Percentiles rank a stretch among this genome's conserved stretches.
Conservation (phyloP, 208 protist species). For the Novymonas esmeraldas region DNA sequence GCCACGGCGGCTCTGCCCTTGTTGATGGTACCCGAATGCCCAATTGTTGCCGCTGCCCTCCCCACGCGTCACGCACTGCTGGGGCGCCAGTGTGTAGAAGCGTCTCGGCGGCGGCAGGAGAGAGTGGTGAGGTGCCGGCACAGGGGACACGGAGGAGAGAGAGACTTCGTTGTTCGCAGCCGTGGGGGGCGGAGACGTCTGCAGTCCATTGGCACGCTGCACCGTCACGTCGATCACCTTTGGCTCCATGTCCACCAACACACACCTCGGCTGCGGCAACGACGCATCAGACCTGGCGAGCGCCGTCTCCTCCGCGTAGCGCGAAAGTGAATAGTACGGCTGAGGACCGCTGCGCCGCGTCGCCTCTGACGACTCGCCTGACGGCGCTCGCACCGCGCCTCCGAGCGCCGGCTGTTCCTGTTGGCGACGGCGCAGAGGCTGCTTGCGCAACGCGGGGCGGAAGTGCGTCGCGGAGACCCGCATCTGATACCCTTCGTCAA, state of each 20-base stretch:
- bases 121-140: not conserved
- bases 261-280: constrained; percentile 68
- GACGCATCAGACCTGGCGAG: not conserved
- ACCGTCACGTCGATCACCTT: constrained; percentile 72
- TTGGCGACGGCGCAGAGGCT: constrained; percentile 1
- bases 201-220: constrained; percentile 20
- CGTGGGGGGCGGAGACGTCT: not conserved
- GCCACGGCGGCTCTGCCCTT: constrained; percentile 57
- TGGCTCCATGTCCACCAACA: constrained; percentile 92
- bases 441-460: constrained; percentile 29
- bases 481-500: constrained; percentile 53
- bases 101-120: not conserved
- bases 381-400: not conserved
- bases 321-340: constrained; percentile 31
- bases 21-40: constrained; percentile 83
- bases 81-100: constrained; percentile 49
- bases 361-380: not conserved
- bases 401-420: not conserved
- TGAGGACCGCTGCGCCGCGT: constrained; percentile 1
- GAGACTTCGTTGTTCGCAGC: not conserved
- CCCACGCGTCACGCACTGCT: constrained; percentile 73
- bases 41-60: constrained; percentile 92
- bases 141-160: not conserved
- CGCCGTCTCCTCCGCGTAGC: constrained; percentile 5
- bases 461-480: constrained; percentile 67